Evolutionary conservation across 2,329 filamentous ascomycete genomes (phyloP), one percentile per base, ranked within the genome.

Genomic region (Epichloe brachyelytri): DNA sequence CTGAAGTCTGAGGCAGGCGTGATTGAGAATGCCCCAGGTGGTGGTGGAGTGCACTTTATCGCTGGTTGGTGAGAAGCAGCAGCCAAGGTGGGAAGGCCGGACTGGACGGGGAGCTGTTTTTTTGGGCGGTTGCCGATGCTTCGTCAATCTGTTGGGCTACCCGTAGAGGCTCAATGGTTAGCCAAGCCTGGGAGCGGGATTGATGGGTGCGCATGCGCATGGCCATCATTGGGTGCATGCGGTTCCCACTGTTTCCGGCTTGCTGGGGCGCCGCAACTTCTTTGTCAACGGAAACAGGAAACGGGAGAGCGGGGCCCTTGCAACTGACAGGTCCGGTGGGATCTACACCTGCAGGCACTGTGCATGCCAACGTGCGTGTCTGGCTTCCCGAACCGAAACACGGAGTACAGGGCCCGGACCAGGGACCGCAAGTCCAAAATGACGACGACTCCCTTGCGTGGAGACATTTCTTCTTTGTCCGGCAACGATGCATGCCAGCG

Each of bases 131-230:
- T 51, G 48, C 47, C 51, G 48, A 53, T 53, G 36, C 48, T 37
- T 45, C 52, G 51, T 48, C 43, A 52, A 50, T 52, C 52, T 54
- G 52, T 54, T 54, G 50, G 52, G 50, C 39, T 47, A 30, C 26
- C 10, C 26, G 8, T 30, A 54, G 51, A 51, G 45, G 33, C 43
- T 51, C 45, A 53, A 46, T 49, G 26, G 20, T 43, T 19, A 43
- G 46, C 40, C 33, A 39, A 41, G 50, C 46, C 41, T 38, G 38
- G 37, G 38, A 48, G 14, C 37, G 45, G 50, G 34, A 38, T 44
- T 50, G 48, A 30, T 49, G 47, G 37, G 47, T 17, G 33, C 26
- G 20, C 41, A 44, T 43, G 48, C 39, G 12, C 45, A 26, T 45
- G 5, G 34, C 12, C 4, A 17, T 19, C 34, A 36, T 30, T 17